Evolutionary conservation across 148 eudicot species (phyloP).

Genomic region (Hydrangea macrophylla): DNA sequence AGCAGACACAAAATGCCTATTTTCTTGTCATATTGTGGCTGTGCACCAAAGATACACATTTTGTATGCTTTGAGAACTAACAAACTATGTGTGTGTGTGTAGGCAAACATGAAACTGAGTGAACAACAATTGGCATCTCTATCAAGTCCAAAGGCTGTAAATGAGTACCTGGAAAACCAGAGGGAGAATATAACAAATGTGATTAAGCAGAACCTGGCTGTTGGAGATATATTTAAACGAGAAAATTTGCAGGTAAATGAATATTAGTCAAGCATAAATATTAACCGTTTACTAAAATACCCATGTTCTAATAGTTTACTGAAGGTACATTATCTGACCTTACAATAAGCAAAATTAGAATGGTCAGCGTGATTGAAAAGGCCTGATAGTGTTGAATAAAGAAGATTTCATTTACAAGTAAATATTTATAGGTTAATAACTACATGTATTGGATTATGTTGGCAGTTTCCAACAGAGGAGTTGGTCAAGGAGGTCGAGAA

Average conservation of each 20-base stretch:
- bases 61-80: not conserved
- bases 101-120: conserved; percentile 76
- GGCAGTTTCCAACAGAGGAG: conserved; percentile 82
- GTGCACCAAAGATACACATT: not conserved
- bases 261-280: conserved; percentile 1
- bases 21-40: not conserved
- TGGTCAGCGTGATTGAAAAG: not conserved
- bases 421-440: not conserved
- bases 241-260: conserved; percentile 75
- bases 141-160: conserved; percentile 72
- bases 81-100: not conserved
- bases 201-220: conserved; percentile 87
- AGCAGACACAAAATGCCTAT: conserved; percentile 4
- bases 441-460: not conserved
- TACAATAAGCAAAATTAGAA: not conserved
- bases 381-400: not conserved
- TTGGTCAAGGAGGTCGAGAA: conserved; percentile 79
- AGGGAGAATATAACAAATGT: conserved; percentile 64
- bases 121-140: conserved; percentile 80
- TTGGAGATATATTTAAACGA: conserved; percentile 89
- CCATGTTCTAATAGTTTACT: not conserved
- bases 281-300: not conserved
- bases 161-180: conserved; percentile 66
- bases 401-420: not conserved
- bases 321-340: not conserved